phyloP scores from a whole-genome alignment of 345 rosid species.

The Arabidopsis arenosa region DNA sequence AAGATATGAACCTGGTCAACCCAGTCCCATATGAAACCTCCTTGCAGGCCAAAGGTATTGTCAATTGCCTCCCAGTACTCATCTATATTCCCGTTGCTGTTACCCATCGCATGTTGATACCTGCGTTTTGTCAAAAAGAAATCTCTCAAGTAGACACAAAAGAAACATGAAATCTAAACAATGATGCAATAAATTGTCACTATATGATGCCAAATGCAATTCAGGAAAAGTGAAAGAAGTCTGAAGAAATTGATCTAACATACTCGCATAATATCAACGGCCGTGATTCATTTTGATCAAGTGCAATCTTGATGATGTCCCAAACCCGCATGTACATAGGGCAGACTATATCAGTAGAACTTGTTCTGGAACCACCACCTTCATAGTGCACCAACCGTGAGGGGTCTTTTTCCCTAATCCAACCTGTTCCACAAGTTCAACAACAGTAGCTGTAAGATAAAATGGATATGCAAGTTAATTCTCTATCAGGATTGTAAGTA shows the following conservation, averaged over 20 bases:
- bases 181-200: slow-evolving; percentile 28
- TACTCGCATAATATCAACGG: slow-evolving; percentile 99
- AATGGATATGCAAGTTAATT: slow-evolving; percentile 15
- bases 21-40: slow-evolving; percentile 99
- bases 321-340: slow-evolving; percentile 99
- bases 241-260: slow-evolving; percentile 44
- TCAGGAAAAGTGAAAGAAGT: slow-evolving; percentile 30
- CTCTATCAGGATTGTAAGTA: slow-evolving; percentile 6
- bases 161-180: slow-evolving; percentile 20
- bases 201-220: slow-evolving; percentile 16
- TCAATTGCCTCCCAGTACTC: slow-evolving; percentile 98
- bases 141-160: slow-evolving; percentile 19
- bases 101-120: slow-evolving; percentile 98
- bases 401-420: slow-evolving; percentile 86
- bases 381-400: slow-evolving; percentile 88
- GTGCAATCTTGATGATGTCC: slow-evolving; percentile 94
- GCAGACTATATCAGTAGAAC: slow-evolving; percentile 90
- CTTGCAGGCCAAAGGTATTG: slow-evolving; percentile 93
- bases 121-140: slow-evolving; percentile 53
- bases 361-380: slow-evolving; percentile 96
- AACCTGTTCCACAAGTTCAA: slow-evolving; percentile 58
- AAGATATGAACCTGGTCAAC: slow-evolving; percentile 78
- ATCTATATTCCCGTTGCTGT: slow-evolving; percentile 86
- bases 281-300: slow-evolving; percentile 82
- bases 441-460: slow-evolving; percentile 31